Evolutionary conservation across 495 filamentous ascomycete genomes (phyloP).

Genomic region (Astrothelium subdiscretum): DNA sequence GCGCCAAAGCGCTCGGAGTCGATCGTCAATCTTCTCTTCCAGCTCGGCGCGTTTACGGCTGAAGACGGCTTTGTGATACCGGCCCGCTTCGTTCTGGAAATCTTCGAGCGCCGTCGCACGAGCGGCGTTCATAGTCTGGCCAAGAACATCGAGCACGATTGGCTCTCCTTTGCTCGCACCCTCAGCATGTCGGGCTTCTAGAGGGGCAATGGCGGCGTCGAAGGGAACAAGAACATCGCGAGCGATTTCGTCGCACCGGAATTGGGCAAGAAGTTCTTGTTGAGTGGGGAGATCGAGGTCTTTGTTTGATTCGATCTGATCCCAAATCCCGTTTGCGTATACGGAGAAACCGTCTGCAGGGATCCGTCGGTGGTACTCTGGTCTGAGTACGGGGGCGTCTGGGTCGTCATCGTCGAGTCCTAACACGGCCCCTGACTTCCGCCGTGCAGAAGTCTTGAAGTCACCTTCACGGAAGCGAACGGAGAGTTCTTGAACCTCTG

Average conservation of each 20-base stretch:
- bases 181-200: conserved; percentile 76
- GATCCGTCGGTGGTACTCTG: conserved; percentile 90
- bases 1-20: conserved; percentile 78
- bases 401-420: conserved; percentile 48
- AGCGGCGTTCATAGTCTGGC: conserved; percentile 58
- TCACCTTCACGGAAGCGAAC: conserved; percentile 71
- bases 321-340: conserved; percentile 91
- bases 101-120: conserved; percentile 63
- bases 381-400: conserved; percentile 65
- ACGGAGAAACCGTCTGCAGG: conserved; percentile 89
- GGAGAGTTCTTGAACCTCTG: conserved; percentile 68
- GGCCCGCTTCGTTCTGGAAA: conserved; percentile 80
- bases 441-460: conserved; percentile 34
- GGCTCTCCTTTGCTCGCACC: conserved; percentile 57
- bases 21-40: conserved; percentile 69
- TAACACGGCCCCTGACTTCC: conserved; percentile 18
- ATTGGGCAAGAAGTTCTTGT: conserved; percentile 92
- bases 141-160: conserved; percentile 62
- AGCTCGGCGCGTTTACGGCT: conserved; percentile 72
- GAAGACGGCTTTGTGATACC: conserved; percentile 95
- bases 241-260: conserved; percentile 92
- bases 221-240: conserved; percentile 76
- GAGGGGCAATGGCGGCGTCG: conserved; percentile 66
- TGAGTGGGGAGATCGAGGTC: conserved; percentile 94
- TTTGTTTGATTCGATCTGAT: conserved; percentile 97